These are phyloP conservation scores for Colletotrichum eremochloae DNA, from an alignment of 2,329 filamentous ascomycete genomes.

Conservation along the genomic window DNA sequence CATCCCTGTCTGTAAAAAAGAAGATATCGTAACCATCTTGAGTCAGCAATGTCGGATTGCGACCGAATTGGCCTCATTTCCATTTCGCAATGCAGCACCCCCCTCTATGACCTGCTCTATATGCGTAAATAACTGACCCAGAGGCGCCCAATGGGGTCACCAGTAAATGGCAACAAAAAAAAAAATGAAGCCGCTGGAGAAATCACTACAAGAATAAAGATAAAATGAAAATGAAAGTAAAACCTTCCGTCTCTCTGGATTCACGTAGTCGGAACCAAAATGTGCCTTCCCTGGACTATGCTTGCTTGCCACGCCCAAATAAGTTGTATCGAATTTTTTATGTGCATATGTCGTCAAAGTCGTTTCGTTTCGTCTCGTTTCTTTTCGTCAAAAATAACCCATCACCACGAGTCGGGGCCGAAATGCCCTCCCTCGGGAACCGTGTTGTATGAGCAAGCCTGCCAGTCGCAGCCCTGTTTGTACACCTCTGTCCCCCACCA, in stretches of 20 bases:
- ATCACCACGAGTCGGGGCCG: slow-evolving; percentile 72
- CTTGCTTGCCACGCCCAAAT: slow-evolving; percentile 27
- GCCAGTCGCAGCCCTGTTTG: slow-evolving; percentile 88
- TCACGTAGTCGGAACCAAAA: slow-evolving; percentile 5
- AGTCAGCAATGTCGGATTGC: not conserved
- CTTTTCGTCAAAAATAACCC: slow-evolving; percentile 4
- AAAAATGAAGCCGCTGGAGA: not conserved
- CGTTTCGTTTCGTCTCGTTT: slow-evolving; percentile 27
- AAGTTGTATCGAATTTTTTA: not conserved
- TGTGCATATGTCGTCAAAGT: slow-evolving; percentile 2
- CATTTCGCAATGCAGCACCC: slow-evolving; percentile 10
- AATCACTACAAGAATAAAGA: not conserved
- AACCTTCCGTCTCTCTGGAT: not conserved
- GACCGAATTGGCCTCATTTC: not conserved
- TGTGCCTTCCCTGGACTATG: slow-evolving; percentile 8
- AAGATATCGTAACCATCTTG: not conserved
- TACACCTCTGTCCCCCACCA: slow-evolving; percentile 95
- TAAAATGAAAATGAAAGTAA: not conserved
- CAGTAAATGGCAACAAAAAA: not conserved
- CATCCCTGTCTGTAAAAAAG: too few relatives aligned
- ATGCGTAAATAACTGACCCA: not conserved
- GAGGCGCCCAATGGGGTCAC: not conserved
- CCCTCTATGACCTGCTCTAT: slow-evolving; percentile 20
- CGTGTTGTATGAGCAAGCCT: slow-evolving; percentile 78
- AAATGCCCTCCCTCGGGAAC: slow-evolving; percentile 75